Percentiles rank a stretch among this genome's conserved stretches.
These are phyloP conservation scores for Diphasiastrum complanatum DNA, from an alignment of 83 land plant genomes.

Conservation along the genomic window DNA sequence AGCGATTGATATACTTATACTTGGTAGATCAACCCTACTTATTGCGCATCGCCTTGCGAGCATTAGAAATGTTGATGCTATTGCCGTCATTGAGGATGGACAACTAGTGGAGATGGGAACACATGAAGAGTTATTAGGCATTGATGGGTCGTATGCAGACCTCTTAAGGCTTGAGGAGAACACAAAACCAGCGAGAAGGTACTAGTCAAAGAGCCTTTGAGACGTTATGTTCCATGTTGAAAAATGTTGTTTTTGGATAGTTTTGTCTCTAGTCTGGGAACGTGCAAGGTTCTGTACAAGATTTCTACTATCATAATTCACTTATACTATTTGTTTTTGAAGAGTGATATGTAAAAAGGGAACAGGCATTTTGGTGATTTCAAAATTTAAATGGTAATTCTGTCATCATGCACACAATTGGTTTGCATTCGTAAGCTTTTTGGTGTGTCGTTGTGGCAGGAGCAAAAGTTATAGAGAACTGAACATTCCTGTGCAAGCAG, in stretches of 20 bases:
- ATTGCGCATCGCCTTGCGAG: conserved; percentile 89
- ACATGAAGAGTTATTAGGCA: conserved; percentile 76
- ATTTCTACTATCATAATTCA: too few relatives aligned
- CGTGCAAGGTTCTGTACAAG: too few relatives aligned
- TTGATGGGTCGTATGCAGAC: conserved; percentile 87
- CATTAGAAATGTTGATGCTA: conserved; percentile 89
- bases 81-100: conserved; percentile 99
- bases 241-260: background rate
- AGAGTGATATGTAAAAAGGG: too few relatives aligned
- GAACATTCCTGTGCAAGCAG: conserved; percentile 5
- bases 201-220: background rate
- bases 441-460: too few relatives aligned
- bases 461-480: conserved; percentile 7
- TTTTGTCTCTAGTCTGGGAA: too few relatives aligned
- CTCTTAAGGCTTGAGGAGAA: conserved; percentile 91
- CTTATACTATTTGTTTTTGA: too few relatives aligned
- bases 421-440: too few relatives aligned
- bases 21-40: conserved; percentile 85
- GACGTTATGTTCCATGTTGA: background rate
- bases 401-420: too few relatives aligned
- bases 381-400: too few relatives aligned
- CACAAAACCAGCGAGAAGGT: conserved; percentile 89
- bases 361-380: too few relatives aligned
- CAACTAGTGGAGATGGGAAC: conserved; percentile 97
- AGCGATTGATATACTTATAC: conserved; percentile 83